Evolutionary conservation across 2,329 filamentous ascomycete genomes (phyloP), one percentile per base, ranked within the genome.

Genomic region (Epichloe uncinata): DNA sequence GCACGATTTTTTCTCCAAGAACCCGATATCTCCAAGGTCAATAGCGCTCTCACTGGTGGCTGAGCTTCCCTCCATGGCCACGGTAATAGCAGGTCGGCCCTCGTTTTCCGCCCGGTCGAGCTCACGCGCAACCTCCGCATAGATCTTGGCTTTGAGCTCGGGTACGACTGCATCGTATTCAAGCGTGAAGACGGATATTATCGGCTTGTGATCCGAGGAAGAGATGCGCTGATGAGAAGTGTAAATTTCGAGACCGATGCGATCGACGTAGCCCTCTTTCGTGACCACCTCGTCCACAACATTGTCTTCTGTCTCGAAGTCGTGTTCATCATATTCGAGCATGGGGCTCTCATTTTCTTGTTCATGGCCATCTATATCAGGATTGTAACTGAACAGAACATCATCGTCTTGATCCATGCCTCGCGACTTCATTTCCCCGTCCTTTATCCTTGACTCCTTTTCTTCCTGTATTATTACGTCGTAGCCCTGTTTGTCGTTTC

Each of bases 151-250:
- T 63, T 94, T 96, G 26, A 95, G 70, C 30, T 91, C 83, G 0
- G 89, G 85, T 0, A 94, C 81, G 1, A 95, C 86, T 0, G 87
- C 85, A 54, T 96, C 87, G 61, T 93, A 96, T 43, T 84, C 83
- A 7, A 98, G 68, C 0, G 79, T 84, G 61, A 97, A 97, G 1
- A 90, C 72, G 1, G 89, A 87, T 52, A 83, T 79, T 2, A 98
- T 70, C 0, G 93, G 94, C 63, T 98, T 98, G 67, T 98, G 93
- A 59, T 98, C 93, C 0, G 91, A 97, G 0, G 91, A 95, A 15
- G 87, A 78, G 22, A 98, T 83, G 16, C 85, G 78, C 64, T 97
- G 93, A 60, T 97, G 87, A 0, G 90, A 91, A 0, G 82, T 81
- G 63, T 98, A 98, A 51, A 85, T 66, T 49, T 81, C 77, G 35